Evolutionary conservation across 345 rosid genomes (phyloP).

Genomic region (Melastoma malabathricum): DNA sequence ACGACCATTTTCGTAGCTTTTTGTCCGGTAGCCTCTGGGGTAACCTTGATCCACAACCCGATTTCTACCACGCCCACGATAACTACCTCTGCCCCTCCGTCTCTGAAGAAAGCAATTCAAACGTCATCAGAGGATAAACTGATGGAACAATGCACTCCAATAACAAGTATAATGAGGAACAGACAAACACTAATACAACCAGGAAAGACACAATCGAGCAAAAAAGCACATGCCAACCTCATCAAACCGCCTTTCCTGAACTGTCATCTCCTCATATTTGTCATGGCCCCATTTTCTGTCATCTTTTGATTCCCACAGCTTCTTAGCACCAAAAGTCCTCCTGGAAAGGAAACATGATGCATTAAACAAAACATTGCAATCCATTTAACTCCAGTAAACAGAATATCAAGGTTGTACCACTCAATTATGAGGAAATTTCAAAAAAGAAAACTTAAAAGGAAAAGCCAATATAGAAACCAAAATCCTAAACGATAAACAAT

Average conservation of each 20-base stretch:
- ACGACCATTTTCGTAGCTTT: conserved; percentile 14
- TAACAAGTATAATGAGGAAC: conserved; percentile 4
- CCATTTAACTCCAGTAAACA: too few species aligned
- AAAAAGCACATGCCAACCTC: conserved; percentile 24
- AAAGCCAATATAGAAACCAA: too few species aligned
- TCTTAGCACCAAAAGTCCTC: conserved; percentile 64
- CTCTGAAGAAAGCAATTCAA: conserved; percentile 30
- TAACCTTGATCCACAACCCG: conserved; percentile 39
- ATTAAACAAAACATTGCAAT: not conserved
- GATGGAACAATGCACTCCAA: too few species aligned
- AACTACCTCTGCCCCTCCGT: conserved; percentile 43
- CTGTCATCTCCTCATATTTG: conserved; percentile 73
- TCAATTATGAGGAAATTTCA: too few species aligned
- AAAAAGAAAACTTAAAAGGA: too few species aligned
- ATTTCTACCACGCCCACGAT: conserved; percentile 49
- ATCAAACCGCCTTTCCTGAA: conserved; percentile 44
- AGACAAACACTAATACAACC: conserved; percentile 1
- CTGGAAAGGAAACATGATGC: conserved; percentile 20
- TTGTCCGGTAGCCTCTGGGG: conserved; percentile 42
- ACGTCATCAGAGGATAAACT: conserved; percentile 2
- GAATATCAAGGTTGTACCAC: too few species aligned
- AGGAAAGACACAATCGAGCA: conserved; percentile 5
- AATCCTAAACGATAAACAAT: too few species aligned
- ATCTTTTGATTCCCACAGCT: conserved; percentile 88
- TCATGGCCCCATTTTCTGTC: conserved; percentile 96